Evolutionary conservation across 331 rosid genomes (phyloP).

Genomic region (Telfairia occidentalis): DNA sequence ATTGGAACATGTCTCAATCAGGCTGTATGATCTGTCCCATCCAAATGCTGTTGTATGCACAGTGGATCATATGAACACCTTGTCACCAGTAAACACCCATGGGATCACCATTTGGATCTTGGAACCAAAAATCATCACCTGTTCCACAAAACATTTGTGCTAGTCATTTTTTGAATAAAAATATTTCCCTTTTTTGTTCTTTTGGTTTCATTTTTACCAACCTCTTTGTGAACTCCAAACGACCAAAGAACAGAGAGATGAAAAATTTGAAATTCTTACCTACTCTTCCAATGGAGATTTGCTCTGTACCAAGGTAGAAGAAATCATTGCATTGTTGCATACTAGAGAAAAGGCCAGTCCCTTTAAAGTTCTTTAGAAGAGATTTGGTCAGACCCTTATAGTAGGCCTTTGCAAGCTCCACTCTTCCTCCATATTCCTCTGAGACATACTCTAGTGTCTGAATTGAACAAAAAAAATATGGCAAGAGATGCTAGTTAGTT

Average conservation of each 20-base stretch:
- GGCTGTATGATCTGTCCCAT: slow-evolving; percentile 85
- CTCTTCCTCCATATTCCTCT: slow-evolving; percentile 78
- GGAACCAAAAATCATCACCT: slow-evolving; percentile 97
- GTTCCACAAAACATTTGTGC: background rate
- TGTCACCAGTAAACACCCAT: slow-evolving; percentile 80
- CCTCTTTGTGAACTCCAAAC: background rate
- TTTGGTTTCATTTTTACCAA: background rate
- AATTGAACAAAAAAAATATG: background rate
- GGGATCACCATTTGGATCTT: slow-evolving; percentile 81
- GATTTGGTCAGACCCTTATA: slow-evolving; percentile 53
- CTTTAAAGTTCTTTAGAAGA: slow-evolving; percentile 58
- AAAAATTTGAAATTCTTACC: slow-evolving; percentile 29
- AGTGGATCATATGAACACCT: slow-evolving; percentile 85
- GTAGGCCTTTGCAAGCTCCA: slow-evolving; percentile 70
- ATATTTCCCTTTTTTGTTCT: background rate
- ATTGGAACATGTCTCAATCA: slow-evolving; percentile 97
- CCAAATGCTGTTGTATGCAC: slow-evolving; percentile 91
- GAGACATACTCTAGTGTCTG: slow-evolving; percentile 59
- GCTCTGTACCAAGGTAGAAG: slow-evolving; percentile 73
- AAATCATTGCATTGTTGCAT: slow-evolving; percentile 96
- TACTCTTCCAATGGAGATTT: slow-evolving; percentile 59
- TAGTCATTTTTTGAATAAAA: background rate
- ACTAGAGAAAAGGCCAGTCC: slow-evolving; percentile 70
- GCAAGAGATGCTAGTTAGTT: background rate
- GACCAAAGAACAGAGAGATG: background rate